A percentile compares a stretch with the other conserved stretches of the same genome.
These are phyloP conservation scores for Phragmites australis DNA, from an alignment of 176 grass and related monocot genomes.

Conservation along the genomic window DNA sequence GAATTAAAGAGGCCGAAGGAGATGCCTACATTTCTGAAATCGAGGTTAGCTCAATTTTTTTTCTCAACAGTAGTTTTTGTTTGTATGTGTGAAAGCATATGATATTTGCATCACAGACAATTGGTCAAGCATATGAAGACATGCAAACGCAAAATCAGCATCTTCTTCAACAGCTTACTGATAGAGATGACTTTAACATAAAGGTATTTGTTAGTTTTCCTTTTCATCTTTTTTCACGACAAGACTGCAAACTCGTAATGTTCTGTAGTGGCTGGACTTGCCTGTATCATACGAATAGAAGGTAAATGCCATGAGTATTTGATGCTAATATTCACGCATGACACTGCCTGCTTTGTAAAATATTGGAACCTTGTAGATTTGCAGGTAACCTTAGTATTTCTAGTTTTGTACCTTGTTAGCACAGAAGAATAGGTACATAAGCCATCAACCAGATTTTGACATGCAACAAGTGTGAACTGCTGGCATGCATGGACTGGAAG, in stretches of 20 bases:
- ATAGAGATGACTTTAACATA: slow-evolving; percentile 97
- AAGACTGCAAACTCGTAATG: slow-evolving; percentile 10
- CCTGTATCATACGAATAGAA: neutral
- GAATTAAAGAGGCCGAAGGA: slow-evolving; percentile 86
- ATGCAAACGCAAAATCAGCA: slow-evolving; percentile 94
- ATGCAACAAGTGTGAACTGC: neutral
- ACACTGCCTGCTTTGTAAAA: neutral
- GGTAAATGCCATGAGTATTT: neutral
- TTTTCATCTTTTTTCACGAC: neutral
- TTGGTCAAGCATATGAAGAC: slow-evolving; percentile 99
- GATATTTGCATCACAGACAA: slow-evolving; percentile 60
- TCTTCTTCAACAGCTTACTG: slow-evolving; percentile 85
- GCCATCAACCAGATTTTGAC: neutral
- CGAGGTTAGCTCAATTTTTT: slow-evolving; percentile 52
- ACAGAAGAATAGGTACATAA: neutral
- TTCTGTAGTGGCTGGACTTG: neutral
- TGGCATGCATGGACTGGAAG: neutral
- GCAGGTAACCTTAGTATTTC: neutral
- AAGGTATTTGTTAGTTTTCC: slow-evolving; percentile 58
- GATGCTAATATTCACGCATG: neutral
- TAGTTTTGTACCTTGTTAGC: neutral
- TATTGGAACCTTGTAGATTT: neutral
- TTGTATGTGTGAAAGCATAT: slow-evolving; percentile 35
- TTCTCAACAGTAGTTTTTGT: slow-evolving; percentile 19
- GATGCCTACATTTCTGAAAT: slow-evolving; percentile 92